Conservation (phyloP, 176 grass and related monocot species). For the Aegilops sharonensis region DNA sequence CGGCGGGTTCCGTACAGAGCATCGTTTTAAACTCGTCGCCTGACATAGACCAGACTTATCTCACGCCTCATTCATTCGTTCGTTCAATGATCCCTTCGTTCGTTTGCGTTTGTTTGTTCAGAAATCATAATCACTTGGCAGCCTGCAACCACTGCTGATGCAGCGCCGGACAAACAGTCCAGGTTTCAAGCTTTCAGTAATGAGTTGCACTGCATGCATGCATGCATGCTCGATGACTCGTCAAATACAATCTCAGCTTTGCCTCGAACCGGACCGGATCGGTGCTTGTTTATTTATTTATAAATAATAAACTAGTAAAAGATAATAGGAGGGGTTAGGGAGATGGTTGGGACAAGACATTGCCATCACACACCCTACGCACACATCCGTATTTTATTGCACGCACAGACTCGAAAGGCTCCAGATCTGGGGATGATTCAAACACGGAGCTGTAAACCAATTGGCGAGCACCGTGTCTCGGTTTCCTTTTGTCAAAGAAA, state of each 20-base stretch:
- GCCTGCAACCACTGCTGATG: neutral
- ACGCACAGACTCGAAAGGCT: neutral
- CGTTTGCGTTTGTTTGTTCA: neutral
- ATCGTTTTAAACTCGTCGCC: neutral
- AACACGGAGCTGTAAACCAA: slow-evolving; percentile 35
- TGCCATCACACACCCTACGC: neutral
- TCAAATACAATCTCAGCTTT: neutral
- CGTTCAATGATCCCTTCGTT: neutral
- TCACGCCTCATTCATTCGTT: neutral
- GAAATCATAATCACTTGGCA: neutral
- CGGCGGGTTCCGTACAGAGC: neutral
- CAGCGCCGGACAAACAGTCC: neutral
- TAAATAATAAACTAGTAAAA: too few relatives aligned
- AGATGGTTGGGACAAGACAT: too few relatives aligned
- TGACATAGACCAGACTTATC: neutral
- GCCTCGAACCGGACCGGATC: neutral
- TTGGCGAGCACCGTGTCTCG: slow-evolving; percentile 14
- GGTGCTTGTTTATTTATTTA: neutral
- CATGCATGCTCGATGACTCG: neutral
- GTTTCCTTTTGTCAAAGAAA: slow-evolving; percentile 31
- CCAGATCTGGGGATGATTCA: slow-evolving; percentile 48
- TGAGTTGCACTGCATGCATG: neutral
- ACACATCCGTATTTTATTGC: neutral
- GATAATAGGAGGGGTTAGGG: too few relatives aligned
- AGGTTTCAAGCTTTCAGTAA: neutral